Evolutionary conservation across 345 rosid genomes (phyloP).

Genomic region (Combretum micranthum): DNA sequence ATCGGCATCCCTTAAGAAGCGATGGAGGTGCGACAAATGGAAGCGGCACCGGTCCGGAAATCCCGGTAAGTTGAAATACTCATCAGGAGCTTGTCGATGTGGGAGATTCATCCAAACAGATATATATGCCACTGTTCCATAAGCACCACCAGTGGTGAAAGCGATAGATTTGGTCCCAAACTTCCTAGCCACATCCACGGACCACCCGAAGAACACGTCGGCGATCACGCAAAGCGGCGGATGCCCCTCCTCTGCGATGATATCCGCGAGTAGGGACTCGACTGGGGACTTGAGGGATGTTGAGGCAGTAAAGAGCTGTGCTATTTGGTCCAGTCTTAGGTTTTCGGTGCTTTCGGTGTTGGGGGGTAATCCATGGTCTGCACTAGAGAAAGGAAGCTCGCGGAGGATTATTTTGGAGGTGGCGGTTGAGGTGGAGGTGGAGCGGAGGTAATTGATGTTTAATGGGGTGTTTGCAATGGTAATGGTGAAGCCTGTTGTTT

Average conservation of each 20-base stretch:
- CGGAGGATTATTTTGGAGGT: background rate
- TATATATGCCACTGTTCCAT: slow-evolving; percentile 27
- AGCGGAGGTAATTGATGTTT: slow-evolving; percentile 6
- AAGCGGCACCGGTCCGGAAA: slow-evolving; percentile 37
- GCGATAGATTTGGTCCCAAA: slow-evolving; percentile 6
- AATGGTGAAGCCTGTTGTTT: background rate
- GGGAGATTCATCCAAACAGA: slow-evolving; percentile 48
- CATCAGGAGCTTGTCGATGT: slow-evolving; percentile 16
- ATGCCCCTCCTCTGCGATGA: background rate
- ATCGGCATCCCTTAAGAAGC: slow-evolving; percentile 23
- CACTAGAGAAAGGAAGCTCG: slow-evolving; percentile 2
- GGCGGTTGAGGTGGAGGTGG: background rate
- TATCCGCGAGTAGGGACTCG: slow-evolving; percentile 1
- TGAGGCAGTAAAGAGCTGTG: background rate
- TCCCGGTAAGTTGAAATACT: slow-evolving; percentile 32
- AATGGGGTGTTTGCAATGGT: slow-evolving; percentile 10
- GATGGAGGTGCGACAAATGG: slow-evolving; percentile 33
- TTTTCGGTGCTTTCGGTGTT: slow-evolving; percentile 9
- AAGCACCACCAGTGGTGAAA: slow-evolving; percentile 24
- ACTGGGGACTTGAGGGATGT: slow-evolving; percentile 1
- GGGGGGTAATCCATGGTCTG: slow-evolving; percentile 8
- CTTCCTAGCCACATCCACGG: slow-evolving; percentile 4
- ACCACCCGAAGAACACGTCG: slow-evolving; percentile 14
- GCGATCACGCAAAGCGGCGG: slow-evolving; percentile 11
- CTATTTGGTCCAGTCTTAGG: background rate